Conservation (phyloP, 768 basidiomycete species). For the Boletus sensibilis region DNA sequence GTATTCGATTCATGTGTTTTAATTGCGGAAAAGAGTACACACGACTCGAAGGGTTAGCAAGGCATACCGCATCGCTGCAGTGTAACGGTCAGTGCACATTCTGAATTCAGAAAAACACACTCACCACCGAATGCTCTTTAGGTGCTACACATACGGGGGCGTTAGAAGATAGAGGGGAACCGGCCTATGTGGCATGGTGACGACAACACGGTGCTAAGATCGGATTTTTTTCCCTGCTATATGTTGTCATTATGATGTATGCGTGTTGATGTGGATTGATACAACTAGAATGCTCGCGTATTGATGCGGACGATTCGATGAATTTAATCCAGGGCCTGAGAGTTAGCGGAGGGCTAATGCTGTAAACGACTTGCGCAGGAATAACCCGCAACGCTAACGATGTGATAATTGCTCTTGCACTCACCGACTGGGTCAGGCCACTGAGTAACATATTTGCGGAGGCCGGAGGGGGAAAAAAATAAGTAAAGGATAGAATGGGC, state of each 20-base stretch:
- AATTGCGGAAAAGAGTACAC: conserved; percentile 10
- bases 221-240: background rate
- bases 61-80: conserved; percentile 1
- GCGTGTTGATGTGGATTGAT: background rate
- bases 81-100: conserved; percentile 3
- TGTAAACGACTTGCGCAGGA: background rate
- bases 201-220: background rate
- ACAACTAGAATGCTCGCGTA: background rate
- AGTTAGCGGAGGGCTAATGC: background rate
- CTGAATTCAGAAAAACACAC: background rate
- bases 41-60: background rate
- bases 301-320: background rate
- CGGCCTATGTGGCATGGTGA: too few species aligned
- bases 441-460: background rate
- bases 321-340: background rate
- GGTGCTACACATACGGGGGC: background rate
- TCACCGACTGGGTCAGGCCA: background rate
- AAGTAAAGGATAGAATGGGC: background rate
- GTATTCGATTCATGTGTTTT: conserved; percentile 6
- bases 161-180: background rate
- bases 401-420: background rate
- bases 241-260: background rate
- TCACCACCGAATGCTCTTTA: background rate
- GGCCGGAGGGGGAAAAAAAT: background rate
- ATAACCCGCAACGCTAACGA: too few species aligned